Evolutionary conservation across 495 filamentous ascomycete genomes (phyloP).

Genomic region (Gamarada debralockiae): DNA sequence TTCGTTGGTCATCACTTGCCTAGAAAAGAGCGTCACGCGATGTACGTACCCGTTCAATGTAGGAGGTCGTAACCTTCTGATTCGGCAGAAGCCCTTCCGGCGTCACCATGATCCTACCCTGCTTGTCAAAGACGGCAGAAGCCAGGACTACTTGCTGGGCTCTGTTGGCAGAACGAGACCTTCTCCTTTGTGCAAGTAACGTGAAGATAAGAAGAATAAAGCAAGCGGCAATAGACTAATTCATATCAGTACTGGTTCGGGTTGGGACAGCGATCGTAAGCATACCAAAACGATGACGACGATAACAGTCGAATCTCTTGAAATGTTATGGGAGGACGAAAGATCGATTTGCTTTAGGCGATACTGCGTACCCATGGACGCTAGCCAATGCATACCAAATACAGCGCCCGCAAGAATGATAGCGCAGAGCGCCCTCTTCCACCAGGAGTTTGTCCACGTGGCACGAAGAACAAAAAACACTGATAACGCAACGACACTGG

Average conservation of each 20-base stretch:
- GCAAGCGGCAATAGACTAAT: conserved; percentile 6
- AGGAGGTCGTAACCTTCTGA: conserved; percentile 74
- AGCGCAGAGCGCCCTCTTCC: conserved; percentile 65
- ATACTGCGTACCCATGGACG: conserved; percentile 50
- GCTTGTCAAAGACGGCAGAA: conserved; percentile 69
- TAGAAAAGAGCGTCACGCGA: not conserved
- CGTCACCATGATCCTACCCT: conserved; percentile 74
- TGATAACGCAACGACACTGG: conserved; percentile 61
- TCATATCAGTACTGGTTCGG: not conserved
- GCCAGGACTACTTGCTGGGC: conserved; percentile 79
- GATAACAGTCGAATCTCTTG: conserved; percentile 54
- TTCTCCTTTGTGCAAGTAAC: conserved; percentile 28
- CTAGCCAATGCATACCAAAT: conserved; percentile 87
- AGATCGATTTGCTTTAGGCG: conserved; percentile 1
- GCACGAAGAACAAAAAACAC: conserved; percentile 75
- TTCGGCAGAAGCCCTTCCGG: conserved; percentile 75
- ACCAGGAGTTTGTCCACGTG: conserved; percentile 80
- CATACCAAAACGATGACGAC: conserved; percentile 62
- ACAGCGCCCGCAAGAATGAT: conserved; percentile 67
- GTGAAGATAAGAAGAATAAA: conserved; percentile 39
- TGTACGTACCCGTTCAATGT: conserved; percentile 56
- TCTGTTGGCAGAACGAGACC: conserved; percentile 50
- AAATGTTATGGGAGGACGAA: conserved; percentile 17
- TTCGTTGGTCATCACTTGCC: too few species aligned
- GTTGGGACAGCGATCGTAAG: conserved; percentile 1